Evolutionary conservation across 2,329 filamentous ascomycete species (phyloP), one percentile per base, ranked within the genome.

Genomic region (Fusarium staphyleae): DNA sequence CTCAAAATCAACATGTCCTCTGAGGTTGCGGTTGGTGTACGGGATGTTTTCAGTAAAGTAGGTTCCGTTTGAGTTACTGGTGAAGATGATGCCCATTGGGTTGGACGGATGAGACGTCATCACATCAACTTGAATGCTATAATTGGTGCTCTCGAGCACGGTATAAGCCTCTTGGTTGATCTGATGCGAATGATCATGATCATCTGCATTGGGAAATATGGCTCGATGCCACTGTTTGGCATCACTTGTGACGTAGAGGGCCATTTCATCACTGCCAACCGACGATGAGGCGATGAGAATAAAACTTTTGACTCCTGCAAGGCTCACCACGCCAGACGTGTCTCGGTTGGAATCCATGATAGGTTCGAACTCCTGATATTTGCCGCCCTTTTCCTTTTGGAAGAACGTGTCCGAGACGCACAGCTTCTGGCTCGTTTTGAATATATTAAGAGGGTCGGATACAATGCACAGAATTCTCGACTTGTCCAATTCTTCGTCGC

Each of bases 41-140:
- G 96, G 90, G 49, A 93, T 83, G 67, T 96, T 98, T 68, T 89
- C 87, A 2, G 90, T 95, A 71, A 98, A 99, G 73, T 93, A 97
- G 3, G 92, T 97, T 55, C 95, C 95, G 70, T 98, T 96, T 26
- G 93, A 98, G 72, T 99, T 99, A 70, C 93, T 98, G 5, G 92
- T 96, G 69, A 97, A 93, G 50, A 99, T 80, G 10, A 89, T 87
- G 28, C 95, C 96, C 84, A 96, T 93, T 0, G 88, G 84, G 30
- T 83, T 84, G 1, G 81, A 82, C 11, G 82, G 82, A 36, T 77
- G 78, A 32, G 79, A 79, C 1, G 88, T 91, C 82, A 93, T 87
- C 59, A 98, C 93, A 73, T 98, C 93, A 48, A 99, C 87, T 75
- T 98, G 93, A 65, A 99, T 92, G 77, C 93, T 97, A 78, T 99